Evolutionary conservation across 148 eudicot genomes (phyloP).

Genomic region (Suaeda aralocaspica): DNA sequence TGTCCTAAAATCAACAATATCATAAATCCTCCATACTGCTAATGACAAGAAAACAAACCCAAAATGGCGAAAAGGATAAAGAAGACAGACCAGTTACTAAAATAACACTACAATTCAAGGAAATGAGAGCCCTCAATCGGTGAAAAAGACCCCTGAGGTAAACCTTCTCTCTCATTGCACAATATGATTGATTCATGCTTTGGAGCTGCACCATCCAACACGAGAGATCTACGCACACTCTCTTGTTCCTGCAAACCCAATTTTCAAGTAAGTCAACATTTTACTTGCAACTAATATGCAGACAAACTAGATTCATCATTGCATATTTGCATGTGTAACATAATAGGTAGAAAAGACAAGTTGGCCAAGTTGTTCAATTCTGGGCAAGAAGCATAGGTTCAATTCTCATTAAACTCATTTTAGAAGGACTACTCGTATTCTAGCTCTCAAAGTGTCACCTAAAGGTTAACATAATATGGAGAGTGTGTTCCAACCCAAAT

Average conservation of each 20-base stretch:
- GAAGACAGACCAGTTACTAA: constrained; percentile 64
- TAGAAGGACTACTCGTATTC: too few species aligned
- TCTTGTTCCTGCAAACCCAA: constrained; percentile 60
- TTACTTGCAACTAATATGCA: background rate
- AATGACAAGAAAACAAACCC: background rate
- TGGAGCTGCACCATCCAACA: constrained; percentile 98
- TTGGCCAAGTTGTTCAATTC: too few species aligned
- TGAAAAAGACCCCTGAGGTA: constrained; percentile 84
- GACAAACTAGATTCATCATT: too few species aligned
- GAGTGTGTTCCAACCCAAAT: too few species aligned
- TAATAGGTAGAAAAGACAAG: too few species aligned
- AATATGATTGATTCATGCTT: constrained; percentile 56
- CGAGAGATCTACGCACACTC: constrained; percentile 92
- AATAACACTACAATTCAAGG: constrained; percentile 82
- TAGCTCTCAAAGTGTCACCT: too few species aligned
- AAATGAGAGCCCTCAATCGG: constrained; percentile 88
- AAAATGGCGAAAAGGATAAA: background rate
- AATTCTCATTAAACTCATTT: too few species aligned
- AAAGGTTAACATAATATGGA: too few species aligned
- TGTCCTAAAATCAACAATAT: too few species aligned
- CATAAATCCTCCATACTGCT: too few species aligned
- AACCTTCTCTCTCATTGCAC: constrained; percentile 67
- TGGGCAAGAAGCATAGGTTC: too few species aligned
- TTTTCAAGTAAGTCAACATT: background rate
- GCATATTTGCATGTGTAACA: too few species aligned